Evolutionary conservation across 2,329 filamentous ascomycete genomes (phyloP).

Genomic region (Xylariaceae sp.): DNA sequence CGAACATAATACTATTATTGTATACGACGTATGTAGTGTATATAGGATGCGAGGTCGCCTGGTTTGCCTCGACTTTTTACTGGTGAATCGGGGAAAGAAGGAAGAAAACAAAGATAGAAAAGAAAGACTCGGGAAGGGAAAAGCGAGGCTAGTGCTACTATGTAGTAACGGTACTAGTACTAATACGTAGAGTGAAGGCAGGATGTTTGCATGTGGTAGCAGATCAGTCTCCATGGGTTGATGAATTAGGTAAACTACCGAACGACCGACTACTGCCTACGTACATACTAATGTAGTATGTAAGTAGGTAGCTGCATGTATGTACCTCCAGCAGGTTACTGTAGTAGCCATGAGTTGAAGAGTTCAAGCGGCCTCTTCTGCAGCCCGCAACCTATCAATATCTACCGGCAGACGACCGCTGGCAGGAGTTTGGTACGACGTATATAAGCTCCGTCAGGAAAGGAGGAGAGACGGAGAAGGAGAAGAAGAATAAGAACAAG

Average conservation of each 20-base stretch:
- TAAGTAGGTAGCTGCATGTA: constrained; percentile 1
- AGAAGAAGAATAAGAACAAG: too few species aligned
- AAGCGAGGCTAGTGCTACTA: neutral
- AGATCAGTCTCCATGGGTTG: neutral
- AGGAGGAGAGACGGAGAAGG: neutral
- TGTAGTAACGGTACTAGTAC: too few species aligned
- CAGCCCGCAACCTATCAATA: constrained; percentile 7
- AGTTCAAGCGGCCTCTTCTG: constrained; percentile 18
- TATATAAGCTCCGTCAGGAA: neutral
- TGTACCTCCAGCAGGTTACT: constrained; percentile 1
- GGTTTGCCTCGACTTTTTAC: neutral
- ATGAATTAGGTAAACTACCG: too few species aligned
- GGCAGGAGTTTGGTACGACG: neutral
- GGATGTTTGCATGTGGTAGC: constrained; percentile 8
- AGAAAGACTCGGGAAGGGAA: neutral
- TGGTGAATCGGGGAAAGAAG: neutral
- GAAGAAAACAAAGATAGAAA: neutral
- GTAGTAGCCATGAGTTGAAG: constrained; percentile 15
- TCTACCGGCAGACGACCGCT: constrained; percentile 2
- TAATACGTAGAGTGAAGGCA: too few species aligned
- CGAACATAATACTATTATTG: neutral
- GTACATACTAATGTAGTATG: neutral
- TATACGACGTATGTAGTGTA: neutral
- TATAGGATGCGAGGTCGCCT: too few species aligned
- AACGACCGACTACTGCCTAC: too few species aligned